Evolutionary conservation across 495 filamentous ascomycete genomes (phyloP).

Genomic region (Penicillium chermesinum): DNA sequence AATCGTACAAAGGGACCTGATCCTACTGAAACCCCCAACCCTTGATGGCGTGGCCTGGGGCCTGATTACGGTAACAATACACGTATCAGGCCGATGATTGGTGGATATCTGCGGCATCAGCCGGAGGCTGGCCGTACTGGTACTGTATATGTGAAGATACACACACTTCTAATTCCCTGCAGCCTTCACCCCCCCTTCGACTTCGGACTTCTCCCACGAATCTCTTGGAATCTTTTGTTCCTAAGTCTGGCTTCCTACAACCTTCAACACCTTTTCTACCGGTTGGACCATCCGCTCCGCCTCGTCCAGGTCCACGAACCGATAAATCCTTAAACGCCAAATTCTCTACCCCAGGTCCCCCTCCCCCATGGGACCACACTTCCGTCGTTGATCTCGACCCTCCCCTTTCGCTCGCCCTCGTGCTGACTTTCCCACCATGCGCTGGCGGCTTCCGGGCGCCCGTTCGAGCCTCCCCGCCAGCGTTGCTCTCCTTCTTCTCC

Average conservation of each 20-base stretch:
- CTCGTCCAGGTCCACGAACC: no score
- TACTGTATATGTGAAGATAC: not conserved
- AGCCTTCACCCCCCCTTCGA: not conserved
- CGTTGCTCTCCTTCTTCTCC: constrained; percentile 43
- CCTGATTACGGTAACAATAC: not conserved
- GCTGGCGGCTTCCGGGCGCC: constrained; percentile 48
- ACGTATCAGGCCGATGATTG: not conserved
- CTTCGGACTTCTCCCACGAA: not conserved
- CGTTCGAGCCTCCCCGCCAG: constrained; percentile 45
- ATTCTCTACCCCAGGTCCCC: constrained; percentile 5
- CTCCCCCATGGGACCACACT: not conserved
- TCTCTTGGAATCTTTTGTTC: not conserved
- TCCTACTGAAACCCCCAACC: not conserved
- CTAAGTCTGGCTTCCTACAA: no score
- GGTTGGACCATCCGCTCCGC: no score
- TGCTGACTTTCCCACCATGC: constrained; percentile 40
- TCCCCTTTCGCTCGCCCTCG: not conserved
- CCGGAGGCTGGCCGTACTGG: not conserved
- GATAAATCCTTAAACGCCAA: not conserved
- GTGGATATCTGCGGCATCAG: not conserved
- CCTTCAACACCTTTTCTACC: no score
- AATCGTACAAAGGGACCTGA: not conserved
- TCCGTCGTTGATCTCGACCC: not conserved
- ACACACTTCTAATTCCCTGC: not conserved
- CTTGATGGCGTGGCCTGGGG: not conserved